Base-by-base conservation (phyloP, 495 filamentous ascomycete species). In the Trichoderma parareesei region DNA sequence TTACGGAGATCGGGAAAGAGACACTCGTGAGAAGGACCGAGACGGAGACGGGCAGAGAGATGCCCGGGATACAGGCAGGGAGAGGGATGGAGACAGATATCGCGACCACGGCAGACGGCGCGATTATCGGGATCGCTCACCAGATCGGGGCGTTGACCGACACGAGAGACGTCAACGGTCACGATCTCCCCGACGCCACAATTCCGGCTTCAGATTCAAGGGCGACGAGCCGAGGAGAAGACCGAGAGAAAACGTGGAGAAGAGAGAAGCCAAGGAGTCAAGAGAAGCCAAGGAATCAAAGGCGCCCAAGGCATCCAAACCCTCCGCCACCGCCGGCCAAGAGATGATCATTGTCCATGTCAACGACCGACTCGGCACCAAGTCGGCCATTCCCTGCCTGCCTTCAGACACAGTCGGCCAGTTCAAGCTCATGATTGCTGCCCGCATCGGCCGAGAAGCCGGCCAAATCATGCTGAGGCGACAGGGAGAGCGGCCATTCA, bases 331-430 rank as follows among this genome's bases (percentile, higher is more conserved):
- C 0, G 65, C 74, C 33, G 76, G 79, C 3, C 90, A 93, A 72
- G 87, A 88, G 41, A 93, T 96, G 89, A 97, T 96, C 64, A 84
- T 94, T 33, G 92, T 97, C 16, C 84, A 91, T 69, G 88, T 97
- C 68, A 96, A 97, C 71, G 93, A 97, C 76, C 84, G 93, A 37
- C 78, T 97, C 33, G 92, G 92, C 20, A 96, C 92, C 11, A 96
- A 95, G 71, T 90, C 91, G 57, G 85, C 88, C 59, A 92, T 97
- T 66, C 93, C 92, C 0, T 95, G 91, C 71, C 79, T 96, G 57
- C 85, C 89, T 3, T 87, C 83, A 18, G 92, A 97, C 75, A 85
- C 84, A 37, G 88, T 96, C 65, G 87, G 85, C 66, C 79, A 92
- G 62, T 94, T 97, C 81, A 97, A 97, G 75, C 87, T 90, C 49